A percentile compares a stretch with the other conserved stretches of the same genome.
Evolutionary conservation across 106 monocot species (phyloP).

Genomic region (Alisma plantagoaquatica): DNA sequence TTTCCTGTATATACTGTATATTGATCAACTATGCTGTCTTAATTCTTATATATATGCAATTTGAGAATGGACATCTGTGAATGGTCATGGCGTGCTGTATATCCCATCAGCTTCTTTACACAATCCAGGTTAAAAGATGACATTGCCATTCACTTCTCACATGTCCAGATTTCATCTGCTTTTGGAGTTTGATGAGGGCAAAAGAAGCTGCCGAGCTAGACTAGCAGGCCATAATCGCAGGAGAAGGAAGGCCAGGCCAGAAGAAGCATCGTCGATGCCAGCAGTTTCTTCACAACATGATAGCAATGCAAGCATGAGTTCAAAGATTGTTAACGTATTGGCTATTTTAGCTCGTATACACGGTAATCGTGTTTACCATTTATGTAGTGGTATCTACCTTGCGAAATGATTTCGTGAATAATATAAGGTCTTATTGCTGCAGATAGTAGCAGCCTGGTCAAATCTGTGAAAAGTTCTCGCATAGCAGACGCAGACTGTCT

Average conservation of each 20-base stretch:
- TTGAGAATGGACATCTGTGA: too few relatives aligned
- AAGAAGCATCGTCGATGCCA: conserved; percentile 46
- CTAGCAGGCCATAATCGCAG: conserved; percentile 84
- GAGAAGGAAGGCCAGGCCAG: conserved; percentile 82
- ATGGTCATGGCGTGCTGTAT: too few relatives aligned
- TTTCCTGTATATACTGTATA: too few relatives aligned
- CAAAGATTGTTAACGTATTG: conserved; percentile 56
- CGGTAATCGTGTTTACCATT: conserved; percentile 28
- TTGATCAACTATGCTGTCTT: too few relatives aligned
- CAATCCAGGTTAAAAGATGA: too few relatives aligned
- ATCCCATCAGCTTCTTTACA: too few relatives aligned
- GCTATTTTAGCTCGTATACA: conserved; percentile 55
- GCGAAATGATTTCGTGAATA: neutral
- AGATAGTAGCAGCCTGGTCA: conserved; percentile 28
- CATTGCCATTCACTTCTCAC: too few relatives aligned
- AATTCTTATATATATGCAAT: too few relatives aligned
- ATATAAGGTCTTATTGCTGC: conserved; percentile 14
- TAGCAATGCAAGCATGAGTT: conserved; percentile 18
- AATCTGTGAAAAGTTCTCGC: conserved; percentile 18
- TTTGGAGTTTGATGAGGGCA: conserved; percentile 86
- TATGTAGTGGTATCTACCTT: neutral
- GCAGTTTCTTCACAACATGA: conserved; percentile 37
- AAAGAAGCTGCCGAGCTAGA: conserved; percentile 83
- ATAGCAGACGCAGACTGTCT: conserved; percentile 46
- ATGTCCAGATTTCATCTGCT: conserved; percentile 71